Conservation (phyloP, 768 basidiomycete species). For the Hypholoma fasciculare region DNA sequence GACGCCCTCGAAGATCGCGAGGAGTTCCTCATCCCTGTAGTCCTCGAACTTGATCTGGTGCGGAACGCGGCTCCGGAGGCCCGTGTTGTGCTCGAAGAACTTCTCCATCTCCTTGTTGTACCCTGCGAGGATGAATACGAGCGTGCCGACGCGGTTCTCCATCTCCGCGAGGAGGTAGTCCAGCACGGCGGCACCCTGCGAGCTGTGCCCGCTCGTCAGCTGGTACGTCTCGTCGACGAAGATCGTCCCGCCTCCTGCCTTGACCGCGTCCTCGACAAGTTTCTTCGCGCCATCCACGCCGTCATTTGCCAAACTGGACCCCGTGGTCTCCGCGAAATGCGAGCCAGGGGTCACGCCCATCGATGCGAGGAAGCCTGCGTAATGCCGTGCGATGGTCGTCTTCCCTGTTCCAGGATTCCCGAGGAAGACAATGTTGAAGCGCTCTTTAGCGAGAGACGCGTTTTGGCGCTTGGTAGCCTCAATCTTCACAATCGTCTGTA, state of each 20-base stretch:
- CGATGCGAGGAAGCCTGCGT: constrained; percentile 62
- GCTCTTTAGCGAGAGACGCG: constrained; percentile 49
- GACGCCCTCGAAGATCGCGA: constrained; percentile 50
- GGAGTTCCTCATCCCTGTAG: constrained; percentile 57
- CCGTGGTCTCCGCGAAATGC: constrained; percentile 63
- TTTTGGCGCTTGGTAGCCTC: constrained; percentile 56
- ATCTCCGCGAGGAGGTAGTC: constrained; percentile 75
- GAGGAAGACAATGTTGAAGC: constrained; percentile 62
- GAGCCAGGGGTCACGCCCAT: constrained; percentile 52
- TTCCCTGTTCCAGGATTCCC: constrained; percentile 68
- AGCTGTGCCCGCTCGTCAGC: constrained; percentile 47
- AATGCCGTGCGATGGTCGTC: constrained; percentile 67
- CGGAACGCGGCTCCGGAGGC: constrained; percentile 65
- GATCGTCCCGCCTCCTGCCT: constrained; percentile 61
- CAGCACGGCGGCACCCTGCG: constrained; percentile 55
- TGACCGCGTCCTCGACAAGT: constrained; percentile 43
- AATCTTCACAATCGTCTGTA: constrained; percentile 60
- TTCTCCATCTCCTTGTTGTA: constrained; percentile 74
- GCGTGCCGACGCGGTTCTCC: constrained; percentile 64
- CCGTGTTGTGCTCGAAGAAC: constrained; percentile 78
- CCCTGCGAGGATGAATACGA: constrained; percentile 73
- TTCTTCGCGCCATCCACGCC: constrained; percentile 56
- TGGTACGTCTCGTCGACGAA: constrained; percentile 79
- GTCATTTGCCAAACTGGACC: constrained; percentile 57
- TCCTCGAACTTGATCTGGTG: constrained; percentile 59